Evolutionary conservation across 148 eudicot genomes (phyloP), one percentile per base, ranked within the genome.

Genomic region (Mesembryanthemum crystallinum): DNA sequence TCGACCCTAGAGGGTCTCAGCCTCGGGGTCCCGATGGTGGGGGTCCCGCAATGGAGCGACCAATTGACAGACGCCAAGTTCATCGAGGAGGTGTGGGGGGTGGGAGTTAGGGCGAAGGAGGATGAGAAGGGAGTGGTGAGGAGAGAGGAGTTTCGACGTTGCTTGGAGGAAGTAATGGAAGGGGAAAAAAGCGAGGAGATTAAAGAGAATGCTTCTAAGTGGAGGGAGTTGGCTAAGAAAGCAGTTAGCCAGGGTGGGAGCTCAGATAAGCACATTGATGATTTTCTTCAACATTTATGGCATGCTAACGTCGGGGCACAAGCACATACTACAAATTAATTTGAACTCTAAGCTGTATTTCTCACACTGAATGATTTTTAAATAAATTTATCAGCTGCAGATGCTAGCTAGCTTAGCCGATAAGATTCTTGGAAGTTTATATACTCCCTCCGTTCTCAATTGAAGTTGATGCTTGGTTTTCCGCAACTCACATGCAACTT

Each of bases 1-100:
- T 89, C 93, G 39, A 89, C 93, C 0, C 74, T 89, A 0, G 90
- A 89, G 72, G 89, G 93, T 55, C 75, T 89, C 1, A 76, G 87
- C 51, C 80, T 87, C 0, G 89, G 92, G 5, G 78, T 89, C 61
- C 90, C 92, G 0, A 87, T 87, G 88, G 73, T 89, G 27, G 88
- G 82, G 13, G 76, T 87, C 37, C 92, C 90, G 0, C 89, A 89
- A 45, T 89, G 90, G 90, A 62, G 86, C 7, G 90, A 89, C 62
- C 92, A 89, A 52, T 62, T 87, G 59, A 80, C 88, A 0, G 78
- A 89, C 47, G 92, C 92, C 0, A 89, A 87, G 88, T 87, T 83
- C 21, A 76, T 87, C 30, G 88, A 87, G 74, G 88, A 87, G 23
- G 79, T 87, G 27, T 89, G 90, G 92, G 78, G 78, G 52, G 81